Evolutionary conservation across 164 flowering plant genomes (phyloP), one percentile per base, ranked within the genome.

Genomic region (Amborella trichopoda): DNA sequence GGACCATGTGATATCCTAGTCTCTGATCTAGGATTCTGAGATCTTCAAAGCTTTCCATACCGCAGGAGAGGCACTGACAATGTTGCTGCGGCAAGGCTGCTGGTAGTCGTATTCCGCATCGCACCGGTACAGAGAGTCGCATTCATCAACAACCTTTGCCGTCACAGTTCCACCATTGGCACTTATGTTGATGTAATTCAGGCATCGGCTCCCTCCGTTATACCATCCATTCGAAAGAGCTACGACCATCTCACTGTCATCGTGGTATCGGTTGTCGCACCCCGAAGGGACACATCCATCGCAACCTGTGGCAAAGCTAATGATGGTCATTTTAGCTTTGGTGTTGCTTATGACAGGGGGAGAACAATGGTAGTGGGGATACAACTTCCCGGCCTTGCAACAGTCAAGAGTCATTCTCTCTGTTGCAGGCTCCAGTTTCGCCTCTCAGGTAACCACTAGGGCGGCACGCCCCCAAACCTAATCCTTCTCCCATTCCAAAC

Each of bases 261-360:
- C 18, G 18, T 39, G 42, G 42, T 39, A 39, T 10, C n/a, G 18
- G 1, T 39, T 1, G 42, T 39, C 18, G 42, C 42, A 39, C 42
- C 17, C 18, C 1, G 42, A 44, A 44, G 48, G 28, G 48, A 27
- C 28, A 12, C 48, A 27, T 4, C 48, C 48, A 44, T 44, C 48
- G 8, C 28, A 2, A 23, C 48, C 48, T 44, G 23, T 10, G 13
- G 18, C 17, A n/a, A 44, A 44, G 48, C 28, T 17, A 17, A 10
- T 39, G 42, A 42, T 17, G 26, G 50, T 47, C 25, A 22, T 28
- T 25, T 6, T 10, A 9, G 50, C 38, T 8, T 11, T 8, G 6
- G 50, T 47, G 20, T 28, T 18, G n/a, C 37, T 16, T 3, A 30
- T 23, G 2, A 47, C 25, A 4, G 50, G 50, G 32, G 50, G 50